Conservation (phyloP, 257 asterid species). For the Nicotiana benthamiana region DNA sequence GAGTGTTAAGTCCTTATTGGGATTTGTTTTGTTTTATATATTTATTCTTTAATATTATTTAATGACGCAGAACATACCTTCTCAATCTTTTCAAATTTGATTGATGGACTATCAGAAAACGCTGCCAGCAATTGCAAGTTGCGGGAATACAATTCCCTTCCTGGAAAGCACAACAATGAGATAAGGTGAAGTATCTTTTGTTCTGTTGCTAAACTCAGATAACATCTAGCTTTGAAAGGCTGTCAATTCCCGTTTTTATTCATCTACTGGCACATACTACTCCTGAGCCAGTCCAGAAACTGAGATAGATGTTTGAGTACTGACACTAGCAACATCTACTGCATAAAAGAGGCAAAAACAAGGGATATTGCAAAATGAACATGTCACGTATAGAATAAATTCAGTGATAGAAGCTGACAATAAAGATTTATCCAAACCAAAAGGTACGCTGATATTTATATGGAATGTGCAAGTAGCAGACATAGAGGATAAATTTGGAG, state of each 20-base stretch:
- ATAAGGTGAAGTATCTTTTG: not conserved
- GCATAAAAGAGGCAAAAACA: not conserved
- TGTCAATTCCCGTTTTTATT: not conserved
- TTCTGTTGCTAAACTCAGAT: not conserved
- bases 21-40: not conserved
- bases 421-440: not conserved
- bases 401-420: not conserved
- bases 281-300: not conserved
- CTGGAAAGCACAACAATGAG: constrained; percentile 28
- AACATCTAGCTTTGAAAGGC: not conserved
- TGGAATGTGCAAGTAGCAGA: not conserved
- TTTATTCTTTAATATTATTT: not conserved
- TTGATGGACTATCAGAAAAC: constrained; percentile 62
- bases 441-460: not conserved
- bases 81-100: constrained; percentile 45
- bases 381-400: not conserved
- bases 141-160: constrained; percentile 67
- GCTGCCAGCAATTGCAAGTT: constrained; percentile 78
- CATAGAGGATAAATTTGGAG: not conserved
- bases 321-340: not conserved
- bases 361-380: not conserved
- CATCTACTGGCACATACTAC: not conserved
- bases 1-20: not conserved
- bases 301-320: not conserved
- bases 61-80: constrained; percentile 36